Base-by-base conservation (phyloP, 2,329 filamentous ascomycete species). In the Xylaria sp. region DNA sequence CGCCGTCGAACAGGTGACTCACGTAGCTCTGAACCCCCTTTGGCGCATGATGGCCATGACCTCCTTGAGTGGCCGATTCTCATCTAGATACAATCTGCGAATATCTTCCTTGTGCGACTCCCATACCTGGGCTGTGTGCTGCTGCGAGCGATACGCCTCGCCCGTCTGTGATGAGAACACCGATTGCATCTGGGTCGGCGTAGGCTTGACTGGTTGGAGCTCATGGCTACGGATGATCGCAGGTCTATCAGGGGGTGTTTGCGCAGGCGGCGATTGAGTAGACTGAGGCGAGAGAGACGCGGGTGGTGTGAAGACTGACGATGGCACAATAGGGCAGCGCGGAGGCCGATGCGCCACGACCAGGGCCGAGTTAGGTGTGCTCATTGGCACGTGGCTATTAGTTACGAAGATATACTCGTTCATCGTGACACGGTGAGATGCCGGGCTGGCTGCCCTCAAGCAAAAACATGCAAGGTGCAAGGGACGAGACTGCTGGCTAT, bases 11-110 rank as follows among this genome's bases (percentile, higher is more conserved):
- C 39, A 55, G 46, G 48, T 56, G 56, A 71, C 71, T 70, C 76
- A 85, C 83, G 83, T 85, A 63, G 83, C 83, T 71, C 83, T 81
- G 70, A 85, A 85, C 20, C 80, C 80, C 68, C 81, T 80, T 7
- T 84, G 83, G 32, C 82, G 80, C 83, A 85, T 85, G 71, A 85
- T 82, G 25, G 79, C 73, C 81, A 85, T 85, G 70, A 85, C 83
- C 76, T 85, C 83, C 71, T 85, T 85, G n/a, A 85, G 77, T 3
- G 83, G 83, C 45, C 81, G 82, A 59, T 84, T 80, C 69, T 85
- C 82, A 25, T 85, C 83, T 6, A 85, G 77, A 68, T 85, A 85
- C 39, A 85, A 67, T 10, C 77, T 74, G 48, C 81, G 80, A 55
- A 85, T 85, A 6, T 79, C 82, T 53, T 76, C 74, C 72, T 85